phyloP scores from a whole-genome alignment of 2,329 filamentous ascomycete genomes.

The Ophiostoma sp. region DNA sequence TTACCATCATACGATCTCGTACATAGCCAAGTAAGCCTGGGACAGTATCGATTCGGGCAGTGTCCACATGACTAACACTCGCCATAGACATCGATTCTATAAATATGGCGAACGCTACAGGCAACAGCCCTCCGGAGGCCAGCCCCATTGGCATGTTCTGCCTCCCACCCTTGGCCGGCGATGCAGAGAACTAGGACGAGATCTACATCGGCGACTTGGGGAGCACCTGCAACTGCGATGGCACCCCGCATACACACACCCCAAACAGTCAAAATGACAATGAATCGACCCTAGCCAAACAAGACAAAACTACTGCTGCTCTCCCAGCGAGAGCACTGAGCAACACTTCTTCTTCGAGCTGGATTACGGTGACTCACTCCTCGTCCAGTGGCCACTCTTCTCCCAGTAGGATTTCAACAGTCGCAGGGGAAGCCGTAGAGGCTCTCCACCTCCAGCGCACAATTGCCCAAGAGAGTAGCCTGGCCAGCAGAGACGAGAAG shows the following conservation, averaged over 20 bases:
- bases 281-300: background rate
- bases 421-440: background rate
- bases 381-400: background rate
- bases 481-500: background rate
- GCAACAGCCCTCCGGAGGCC: background rate
- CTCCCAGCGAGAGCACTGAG: background rate
- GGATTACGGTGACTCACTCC: background rate
- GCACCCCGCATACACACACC: background rate
- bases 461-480: background rate
- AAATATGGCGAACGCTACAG: background rate
- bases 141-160: background rate
- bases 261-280: background rate
- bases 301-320: background rate
- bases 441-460: background rate
- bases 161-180: constrained; percentile 1
- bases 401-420: background rate
- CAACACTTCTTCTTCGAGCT: background rate
- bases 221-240: background rate
- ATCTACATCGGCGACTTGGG: constrained; percentile 16
- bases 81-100: background rate
- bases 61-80: background rate
- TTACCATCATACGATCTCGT: background rate
- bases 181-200: constrained; percentile 17
- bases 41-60: background rate
- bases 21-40: background rate